Base-by-base conservation (phyloP, 148 eudicot genomes). In the Rhododendron ferrugineum region DNA sequence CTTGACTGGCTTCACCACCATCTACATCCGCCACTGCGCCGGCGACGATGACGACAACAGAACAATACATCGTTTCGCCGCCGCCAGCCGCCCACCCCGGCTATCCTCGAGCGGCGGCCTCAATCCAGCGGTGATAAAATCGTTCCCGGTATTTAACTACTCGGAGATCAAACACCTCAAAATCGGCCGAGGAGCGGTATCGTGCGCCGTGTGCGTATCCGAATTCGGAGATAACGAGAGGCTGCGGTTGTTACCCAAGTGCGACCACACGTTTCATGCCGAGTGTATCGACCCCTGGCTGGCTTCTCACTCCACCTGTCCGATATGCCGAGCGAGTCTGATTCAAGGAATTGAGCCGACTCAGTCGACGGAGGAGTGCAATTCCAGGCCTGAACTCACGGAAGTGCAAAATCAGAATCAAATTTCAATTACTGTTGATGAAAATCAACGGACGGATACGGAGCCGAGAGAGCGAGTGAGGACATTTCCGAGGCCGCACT, bases 241-340 rank as follows among this genome's bases (percentile, higher is more conserved):
- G 40, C 81, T 88, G 20, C 85, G 89, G 20, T 82, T 82, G 79
- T 20, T 88, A 2, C 87, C 87, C 23, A 37, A 18, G 78, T 74
- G 78, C 78, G 78, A 74, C n/a, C 78, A 74, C 46, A 47, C 32
- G 23, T 88, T 88, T 22, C 89, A 88, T 54, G 85, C 83, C 9
- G 82, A 88, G 42, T 88, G 89, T 73, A 85, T 88, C 77, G 89
- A 88, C 54, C 85, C 77, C 11, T 88, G 89, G 89, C 75, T 88
- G 82, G 85, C 78, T n/a, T 85, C 82, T 7, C 87, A 88, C 56
- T 84, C 82, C 23, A 88, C 89, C 32, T 88, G 89, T 30, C 87
- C 89, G 26, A 82, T 88, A 34, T 88, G 89, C 78, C 60, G 87
- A 15, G 87, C 89, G 4, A 88, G 28, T 62, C 50, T 88, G 40